These are phyloP conservation scores for carrot (Daucus carota) DNA, from an alignment of 129 eudicot species.

Conservation along the genomic window DNA sequence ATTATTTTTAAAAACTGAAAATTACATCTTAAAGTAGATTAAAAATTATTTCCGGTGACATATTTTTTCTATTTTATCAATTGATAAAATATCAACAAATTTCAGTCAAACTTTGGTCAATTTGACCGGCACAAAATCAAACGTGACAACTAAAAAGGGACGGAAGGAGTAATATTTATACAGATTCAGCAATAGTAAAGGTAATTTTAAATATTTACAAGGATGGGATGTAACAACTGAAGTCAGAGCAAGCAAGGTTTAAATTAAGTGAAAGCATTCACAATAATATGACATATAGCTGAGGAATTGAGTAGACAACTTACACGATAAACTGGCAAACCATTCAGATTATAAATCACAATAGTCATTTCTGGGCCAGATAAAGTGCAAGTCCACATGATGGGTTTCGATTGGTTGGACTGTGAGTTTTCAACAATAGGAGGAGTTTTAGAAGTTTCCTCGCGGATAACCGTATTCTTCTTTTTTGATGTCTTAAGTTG, in stretches of 20 bases:
- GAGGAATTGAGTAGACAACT: slow-evolving; percentile 19
- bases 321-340: slow-evolving; percentile 72
- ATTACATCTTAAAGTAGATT: too few relatives aligned
- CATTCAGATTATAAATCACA: slow-evolving; percentile 54
- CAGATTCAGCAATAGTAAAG: background rate
- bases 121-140: too few relatives aligned
- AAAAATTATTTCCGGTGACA: too few relatives aligned
- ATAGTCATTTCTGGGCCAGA: slow-evolving; percentile 96
- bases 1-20: too few relatives aligned
- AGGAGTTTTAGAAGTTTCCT: slow-evolving; percentile 35
- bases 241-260: background rate
- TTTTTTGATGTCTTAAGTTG: slow-evolving; percentile 43
- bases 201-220: background rate
- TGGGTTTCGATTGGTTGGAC: slow-evolving; percentile 57
- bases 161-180: background rate
- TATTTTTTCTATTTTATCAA: too few relatives aligned
- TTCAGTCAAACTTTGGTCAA: too few relatives aligned
- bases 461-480: slow-evolving; percentile 49
- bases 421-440: slow-evolving; percentile 24
- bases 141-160: too few relatives aligned
- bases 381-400: slow-evolving; percentile 95
- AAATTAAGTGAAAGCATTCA: background rate
- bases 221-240: background rate
- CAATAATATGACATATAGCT: background rate
- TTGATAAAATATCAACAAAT: too few relatives aligned